Evolutionary conservation across 2,329 filamentous ascomycete genomes (phyloP), one percentile per base, ranked within the genome.

Genomic region (Cytospora schulzeri): DNA sequence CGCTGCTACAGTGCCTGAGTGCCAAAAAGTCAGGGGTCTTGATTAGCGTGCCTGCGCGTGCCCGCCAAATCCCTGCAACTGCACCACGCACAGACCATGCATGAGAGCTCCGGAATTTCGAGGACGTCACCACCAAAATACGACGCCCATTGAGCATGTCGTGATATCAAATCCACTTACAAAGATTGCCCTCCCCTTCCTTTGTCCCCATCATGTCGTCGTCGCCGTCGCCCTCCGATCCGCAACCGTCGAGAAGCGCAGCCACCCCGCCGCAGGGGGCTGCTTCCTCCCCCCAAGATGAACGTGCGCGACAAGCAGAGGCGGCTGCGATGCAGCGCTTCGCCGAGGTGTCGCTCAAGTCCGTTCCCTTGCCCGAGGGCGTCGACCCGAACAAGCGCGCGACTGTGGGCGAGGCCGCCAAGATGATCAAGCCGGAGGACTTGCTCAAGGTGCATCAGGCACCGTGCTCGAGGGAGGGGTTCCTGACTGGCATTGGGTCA

Each of bases 391-490:
- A 65, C 50, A 64, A 65, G 58, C 65, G 65, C 28, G 75, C 69
- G 76, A 74, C 73, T 75, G 73, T 88, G n/a, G 75, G 76, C 45
- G 88, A 92, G 51, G 91, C 86, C 0, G 80, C 93, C 57, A 84
- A 86, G 67, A 85, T 83, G 56, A 88, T 94, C 67, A 87, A 87
- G 67, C 73, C 82, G 48, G 81, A 88, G 48, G 91, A 94, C 71
- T 90, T 93, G 68, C 76, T 86, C 53, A 85, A 87, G 53, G 81
- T 96, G 60, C 89, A 93, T 75, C 89, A 90, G 76, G 85, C 88
- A 64, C 94, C 94, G 0, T 98, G 95, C 76, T 90, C 92, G 24
- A 84, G 93, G 67, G 90, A 96, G 73, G 89, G 91, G 2, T 81
- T 97, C 60, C 79, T 98, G 70, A 88, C 91, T 1, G 95, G 93